phyloP scores from a whole-genome alignment of 768 basidiomycete species.

The Boletus edulis region DNA sequence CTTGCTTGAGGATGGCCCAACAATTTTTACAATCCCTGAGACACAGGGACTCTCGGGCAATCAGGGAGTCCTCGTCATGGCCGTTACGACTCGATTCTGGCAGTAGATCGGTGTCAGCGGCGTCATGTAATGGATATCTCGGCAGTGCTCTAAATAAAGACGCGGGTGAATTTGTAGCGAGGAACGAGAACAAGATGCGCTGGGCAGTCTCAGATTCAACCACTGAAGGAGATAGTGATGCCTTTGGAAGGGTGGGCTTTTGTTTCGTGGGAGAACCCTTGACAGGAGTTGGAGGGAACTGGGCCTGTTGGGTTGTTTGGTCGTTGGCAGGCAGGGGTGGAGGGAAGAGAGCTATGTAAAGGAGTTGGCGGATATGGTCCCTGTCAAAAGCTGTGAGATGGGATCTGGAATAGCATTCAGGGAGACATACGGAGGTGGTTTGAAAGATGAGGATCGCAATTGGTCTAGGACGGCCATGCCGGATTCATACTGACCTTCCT shows the following conservation, averaged over 20 bases:
- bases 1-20: conserved; percentile 60
- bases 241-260: conserved; percentile 36
- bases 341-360: conserved; percentile 71
- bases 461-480: conserved; percentile 63
- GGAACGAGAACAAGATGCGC: conserved; percentile 52
- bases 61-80: conserved; percentile 50
- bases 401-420: conserved; percentile 5
- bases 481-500: conserved; percentile 73
- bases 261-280: conserved; percentile 52
- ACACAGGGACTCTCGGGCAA: conserved; percentile 53
- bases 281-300: conserved; percentile 30
- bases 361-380: conserved; percentile 61
- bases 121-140: conserved; percentile 34
- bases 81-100: conserved; percentile 25
- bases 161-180: conserved; percentile 53
- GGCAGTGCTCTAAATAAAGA: conserved; percentile 57
- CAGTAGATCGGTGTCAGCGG: conserved; percentile 1
- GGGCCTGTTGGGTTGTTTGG: conserved; percentile 18
- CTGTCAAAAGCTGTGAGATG: conserved; percentile 33
- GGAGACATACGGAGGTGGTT: conserved; percentile 54
- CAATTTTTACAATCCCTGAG: conserved; percentile 53
- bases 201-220: conserved; percentile 50
- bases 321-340: conserved; percentile 27
- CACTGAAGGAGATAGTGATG: conserved; percentile 42
- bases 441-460: conserved; percentile 54